phyloP scores from a whole-genome alignment of 805 yeast genomes.

The Hermanozyma aechmeae region DNA sequence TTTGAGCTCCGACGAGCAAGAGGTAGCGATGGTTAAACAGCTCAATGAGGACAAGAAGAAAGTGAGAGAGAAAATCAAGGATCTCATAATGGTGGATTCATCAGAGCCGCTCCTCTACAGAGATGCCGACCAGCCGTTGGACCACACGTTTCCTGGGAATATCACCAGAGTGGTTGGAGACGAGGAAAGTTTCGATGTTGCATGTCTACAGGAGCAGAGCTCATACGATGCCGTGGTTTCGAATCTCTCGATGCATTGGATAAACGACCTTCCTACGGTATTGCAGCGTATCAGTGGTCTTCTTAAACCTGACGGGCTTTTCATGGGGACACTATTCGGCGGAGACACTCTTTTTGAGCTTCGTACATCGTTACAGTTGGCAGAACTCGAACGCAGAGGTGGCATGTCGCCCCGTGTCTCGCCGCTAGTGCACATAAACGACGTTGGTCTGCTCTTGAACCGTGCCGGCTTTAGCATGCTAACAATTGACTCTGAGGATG shows the following conservation, averaged over 20 bases:
- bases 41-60: constrained; percentile 41
- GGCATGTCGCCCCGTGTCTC: constrained; percentile 76
- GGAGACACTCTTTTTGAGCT: constrained; percentile 82
- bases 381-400: constrained; percentile 72
- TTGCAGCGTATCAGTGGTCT: constrained; percentile 46
- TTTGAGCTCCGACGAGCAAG: constrained; percentile 19
- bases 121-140: constrained; percentile 34
- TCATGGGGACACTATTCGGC: constrained; percentile 73
- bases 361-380: constrained; percentile 70
- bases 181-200: constrained; percentile 52
- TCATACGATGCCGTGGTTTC: constrained; percentile 65
- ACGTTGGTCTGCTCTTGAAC: constrained; percentile 64
- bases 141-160: constrained; percentile 32
- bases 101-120: constrained; percentile 43
- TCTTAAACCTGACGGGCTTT: constrained; percentile 71
- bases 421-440: constrained; percentile 72
- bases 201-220: constrained; percentile 23
- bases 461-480: constrained; percentile 71
- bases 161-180: constrained; percentile 50
- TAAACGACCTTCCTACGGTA: constrained; percentile 69
- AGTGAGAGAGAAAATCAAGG: constrained; percentile 44
- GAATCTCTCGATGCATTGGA: constrained; percentile 74
- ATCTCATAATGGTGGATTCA: constrained; percentile 61
- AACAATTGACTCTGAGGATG: constrained; percentile 78
- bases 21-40: constrained; percentile 28